These are phyloP conservation scores for Colletotrichum trifolii DNA, from an alignment of 2,329 filamentous ascomycete species.

Conservation along the genomic window DNA sequence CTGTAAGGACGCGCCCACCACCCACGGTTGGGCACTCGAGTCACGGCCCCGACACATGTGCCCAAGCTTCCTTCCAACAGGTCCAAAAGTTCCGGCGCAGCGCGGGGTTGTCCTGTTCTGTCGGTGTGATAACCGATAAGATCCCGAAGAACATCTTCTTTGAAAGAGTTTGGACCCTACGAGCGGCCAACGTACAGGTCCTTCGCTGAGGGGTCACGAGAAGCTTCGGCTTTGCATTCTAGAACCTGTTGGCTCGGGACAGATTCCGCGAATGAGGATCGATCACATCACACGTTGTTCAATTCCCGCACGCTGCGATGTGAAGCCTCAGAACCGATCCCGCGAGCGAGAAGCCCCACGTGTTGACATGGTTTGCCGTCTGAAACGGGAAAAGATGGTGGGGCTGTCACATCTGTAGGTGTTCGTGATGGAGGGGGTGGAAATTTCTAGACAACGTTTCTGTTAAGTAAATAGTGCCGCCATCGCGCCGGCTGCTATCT, in stretches of 20 bases:
- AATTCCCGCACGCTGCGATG: constrained; percentile 10
- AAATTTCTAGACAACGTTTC: constrained; percentile 30
- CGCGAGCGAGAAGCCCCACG: constrained; percentile 22
- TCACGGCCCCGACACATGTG: constrained; percentile 21
- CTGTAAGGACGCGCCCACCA: constrained; percentile 1
- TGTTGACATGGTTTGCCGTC: constrained; percentile 32
- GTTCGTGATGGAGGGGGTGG: constrained; percentile 18
- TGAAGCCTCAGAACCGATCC: constrained; percentile 16
- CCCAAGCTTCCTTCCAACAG: constrained; percentile 6
- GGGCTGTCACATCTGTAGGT: constrained; percentile 11
- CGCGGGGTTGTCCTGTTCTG: background rate
- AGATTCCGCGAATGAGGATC: constrained; percentile 16
- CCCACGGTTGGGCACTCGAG: constrained; percentile 11
- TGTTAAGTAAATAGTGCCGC: constrained; percentile 16
- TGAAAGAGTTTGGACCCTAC: background rate
- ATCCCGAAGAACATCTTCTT: background rate
- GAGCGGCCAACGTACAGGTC: background rate
- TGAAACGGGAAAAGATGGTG: constrained; percentile 4
- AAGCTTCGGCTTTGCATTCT: background rate
- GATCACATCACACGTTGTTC: constrained; percentile 14
- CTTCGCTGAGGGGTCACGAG: background rate
- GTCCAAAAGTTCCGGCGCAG: background rate
- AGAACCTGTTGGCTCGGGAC: background rate
- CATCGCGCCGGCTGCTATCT: constrained; percentile 2
- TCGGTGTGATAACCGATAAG: constrained; percentile 1